These are phyloP conservation scores for Geotrichum siamense DNA, from an alignment of 1,139 yeast genomes.

Conservation along the genomic window DNA sequence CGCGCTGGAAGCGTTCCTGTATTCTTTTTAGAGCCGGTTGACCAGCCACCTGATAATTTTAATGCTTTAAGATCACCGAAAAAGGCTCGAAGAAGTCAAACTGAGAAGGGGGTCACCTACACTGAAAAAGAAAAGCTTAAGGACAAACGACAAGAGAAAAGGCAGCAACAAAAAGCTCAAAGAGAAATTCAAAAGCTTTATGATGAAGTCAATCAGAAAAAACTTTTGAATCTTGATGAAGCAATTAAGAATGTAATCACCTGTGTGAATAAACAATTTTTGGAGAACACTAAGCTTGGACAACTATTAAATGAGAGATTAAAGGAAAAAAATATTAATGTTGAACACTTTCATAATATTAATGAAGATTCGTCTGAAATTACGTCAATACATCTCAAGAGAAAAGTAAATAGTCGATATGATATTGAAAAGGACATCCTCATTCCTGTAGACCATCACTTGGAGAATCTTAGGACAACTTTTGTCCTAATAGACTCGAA, in stretches of 20 bases:
- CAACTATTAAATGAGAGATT: background rate
- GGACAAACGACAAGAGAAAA: constrained; percentile 9
- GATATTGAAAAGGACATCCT: constrained; percentile 9
- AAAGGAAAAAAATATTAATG: background rate
- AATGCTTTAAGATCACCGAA: background rate
- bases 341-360: background rate
- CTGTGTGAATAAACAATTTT: background rate
- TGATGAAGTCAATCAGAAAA: constrained; percentile 7
- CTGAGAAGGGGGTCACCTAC: constrained; percentile 1
- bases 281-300: constrained; percentile 1
- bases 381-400: background rate
- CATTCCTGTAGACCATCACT: constrained; percentile 4
- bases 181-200: constrained; percentile 11
- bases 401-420: constrained; percentile 7
- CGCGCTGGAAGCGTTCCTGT: background rate
- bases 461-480: background rate
- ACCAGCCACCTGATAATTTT: background rate
- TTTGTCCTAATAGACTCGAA: constrained; percentile 6
- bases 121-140: background rate
- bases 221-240: constrained; percentile 4
- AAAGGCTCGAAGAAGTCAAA: constrained; percentile 3
- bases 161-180: constrained; percentile 17
- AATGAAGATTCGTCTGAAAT: background rate
- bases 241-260: constrained; percentile 4
- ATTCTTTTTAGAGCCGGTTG: background rate